phyloP scores from a whole-genome alignment of 2,329 filamentous ascomycete genomes.

The Penicillium sumatraense region DNA sequence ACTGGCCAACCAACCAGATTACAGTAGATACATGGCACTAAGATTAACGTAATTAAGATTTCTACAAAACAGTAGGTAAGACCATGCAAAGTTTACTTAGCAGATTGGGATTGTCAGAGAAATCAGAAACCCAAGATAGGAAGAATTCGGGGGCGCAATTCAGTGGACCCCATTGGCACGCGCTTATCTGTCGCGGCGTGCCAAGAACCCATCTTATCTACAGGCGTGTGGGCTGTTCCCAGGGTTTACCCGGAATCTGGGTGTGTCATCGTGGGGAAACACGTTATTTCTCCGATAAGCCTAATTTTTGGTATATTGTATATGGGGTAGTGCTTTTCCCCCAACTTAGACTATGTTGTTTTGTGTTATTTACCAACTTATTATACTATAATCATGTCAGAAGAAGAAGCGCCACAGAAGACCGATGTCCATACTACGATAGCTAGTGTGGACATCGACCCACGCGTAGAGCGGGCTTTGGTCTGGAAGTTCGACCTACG shows the following conservation, averaged over 20 bases:
- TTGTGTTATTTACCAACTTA: neutral
- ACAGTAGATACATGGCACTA: neutral
- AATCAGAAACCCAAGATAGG: conserved; percentile 4
- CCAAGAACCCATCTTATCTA: conserved; percentile 2
- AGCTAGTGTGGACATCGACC: conserved; percentile 36
- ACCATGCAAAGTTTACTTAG: neutral
- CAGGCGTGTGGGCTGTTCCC: neutral
- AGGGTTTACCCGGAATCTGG: neutral
- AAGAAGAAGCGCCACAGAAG: conserved; percentile 13
- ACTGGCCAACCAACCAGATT: neutral
- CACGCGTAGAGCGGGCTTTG: conserved; percentile 46
- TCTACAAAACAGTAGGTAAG: neutral
- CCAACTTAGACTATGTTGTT: neutral
- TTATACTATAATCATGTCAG: conserved; percentile 6
- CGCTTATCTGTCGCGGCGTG: neutral
- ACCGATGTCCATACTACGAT: conserved; percentile 18
- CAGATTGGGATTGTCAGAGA: conserved; percentile 1
- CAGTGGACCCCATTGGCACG: neutral
- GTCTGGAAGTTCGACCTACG: conserved; percentile 55
- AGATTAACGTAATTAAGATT: neutral
- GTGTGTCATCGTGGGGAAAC: conserved; percentile 3
- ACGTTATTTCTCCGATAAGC: neutral
- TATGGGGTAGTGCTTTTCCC: neutral
- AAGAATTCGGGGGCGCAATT: neutral
- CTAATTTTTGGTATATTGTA: neutral